A percentile compares a stretch with the other conserved stretches of the same genome.
These are phyloP conservation scores for Acrasis kona DNA, from an alignment of 78 protist genomes.

Conservation along the genomic window DNA sequence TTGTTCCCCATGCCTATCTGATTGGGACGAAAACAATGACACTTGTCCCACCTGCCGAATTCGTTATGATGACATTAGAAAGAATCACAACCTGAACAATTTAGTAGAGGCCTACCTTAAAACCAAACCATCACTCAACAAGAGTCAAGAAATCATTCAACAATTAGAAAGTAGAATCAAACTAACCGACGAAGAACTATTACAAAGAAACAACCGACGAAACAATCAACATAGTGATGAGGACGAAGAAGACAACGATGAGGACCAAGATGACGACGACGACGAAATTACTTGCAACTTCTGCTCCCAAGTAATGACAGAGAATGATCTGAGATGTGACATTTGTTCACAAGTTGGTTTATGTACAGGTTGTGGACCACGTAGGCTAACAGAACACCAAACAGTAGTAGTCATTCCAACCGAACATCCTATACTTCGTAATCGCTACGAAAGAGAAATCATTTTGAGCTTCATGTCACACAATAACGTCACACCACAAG, in stretches of 20 bases:
- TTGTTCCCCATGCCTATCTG: slow-evolving; percentile 36
- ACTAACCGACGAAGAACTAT: slow-evolving; percentile 24
- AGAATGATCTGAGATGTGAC: neutral
- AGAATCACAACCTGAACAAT: slow-evolving; percentile 36
- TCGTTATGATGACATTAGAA: slow-evolving; percentile 5
- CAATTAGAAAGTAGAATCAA: slow-evolving; percentile 17
- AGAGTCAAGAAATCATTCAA: slow-evolving; percentile 25
- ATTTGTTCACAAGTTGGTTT: neutral
- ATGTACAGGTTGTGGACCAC: neutral
- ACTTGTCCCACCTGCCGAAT: slow-evolving; percentile 42
- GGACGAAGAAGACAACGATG: slow-evolving; percentile 20
- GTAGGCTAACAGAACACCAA: neutral
- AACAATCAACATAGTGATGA: neutral
- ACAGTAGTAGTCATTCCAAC: slow-evolving; percentile 2
- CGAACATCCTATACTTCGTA: slow-evolving; percentile 11
- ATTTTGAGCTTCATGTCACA: slow-evolving; percentile 6
- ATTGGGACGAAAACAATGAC: slow-evolving; percentile 24
- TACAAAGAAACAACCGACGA: neutral
- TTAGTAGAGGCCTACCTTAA: slow-evolving; percentile 27
- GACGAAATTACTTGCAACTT: slow-evolving; percentile 8
- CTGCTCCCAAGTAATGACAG: slow-evolving; percentile 12
- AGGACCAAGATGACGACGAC: slow-evolving; percentile 7
- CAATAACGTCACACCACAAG: neutral
- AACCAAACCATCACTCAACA: slow-evolving; percentile 11
- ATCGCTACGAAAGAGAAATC: slow-evolving; percentile 28